Base-by-base conservation (phyloP, 495 filamentous ascomycete genomes). In the Neurospora discreta region DNA sequence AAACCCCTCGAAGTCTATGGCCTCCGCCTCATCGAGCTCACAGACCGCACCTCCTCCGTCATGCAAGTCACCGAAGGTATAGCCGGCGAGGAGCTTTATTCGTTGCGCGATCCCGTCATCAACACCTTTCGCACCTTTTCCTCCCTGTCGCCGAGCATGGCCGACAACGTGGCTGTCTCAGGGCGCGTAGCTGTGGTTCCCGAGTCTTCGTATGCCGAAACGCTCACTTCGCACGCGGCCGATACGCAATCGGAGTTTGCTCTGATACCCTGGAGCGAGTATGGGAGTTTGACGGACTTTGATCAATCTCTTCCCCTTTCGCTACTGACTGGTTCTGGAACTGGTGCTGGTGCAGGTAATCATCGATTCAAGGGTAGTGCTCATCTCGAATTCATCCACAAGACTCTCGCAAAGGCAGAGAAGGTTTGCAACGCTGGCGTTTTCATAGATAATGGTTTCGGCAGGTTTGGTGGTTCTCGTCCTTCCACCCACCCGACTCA, bases 41-140 rank as follows among this genome's bases (percentile, higher is more conserved):
- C 93, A 1, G 94, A 99, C 73, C 93, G 95, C 85, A 90, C 91
- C 40, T 98, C 95, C 8, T 92, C 94, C 23, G 94, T 97, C 70
- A 99, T 99, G 95, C 91, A 93, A 75, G 92, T 97, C 7, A 90
- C 93, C 0, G 93, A 95, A 72, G 52, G 26, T 26, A 13, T 65
- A 33, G 84, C 89, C 46, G 15, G 5, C 41, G 93, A 94, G 11
- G 92, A 94, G 23, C 75, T 79, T 20, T 89, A 91, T 73, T 87
- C 89, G 13, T 82, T 89, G 6, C 87, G 87, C 81, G 95, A 99
- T 75, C 93, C 95, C 6, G 92, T 98, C 0, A 88, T 98, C 38
- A 97, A 97, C 77, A 92, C 92, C 11, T 97, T 98, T 85, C 87
- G 91, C 26, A 92, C 93, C 0, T 93, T 99, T 77, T 92, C 93